These are phyloP conservation scores for Cyphellophora attinorum DNA, from an alignment of 2,329 filamentous ascomycete species.

Conservation along the genomic window DNA sequence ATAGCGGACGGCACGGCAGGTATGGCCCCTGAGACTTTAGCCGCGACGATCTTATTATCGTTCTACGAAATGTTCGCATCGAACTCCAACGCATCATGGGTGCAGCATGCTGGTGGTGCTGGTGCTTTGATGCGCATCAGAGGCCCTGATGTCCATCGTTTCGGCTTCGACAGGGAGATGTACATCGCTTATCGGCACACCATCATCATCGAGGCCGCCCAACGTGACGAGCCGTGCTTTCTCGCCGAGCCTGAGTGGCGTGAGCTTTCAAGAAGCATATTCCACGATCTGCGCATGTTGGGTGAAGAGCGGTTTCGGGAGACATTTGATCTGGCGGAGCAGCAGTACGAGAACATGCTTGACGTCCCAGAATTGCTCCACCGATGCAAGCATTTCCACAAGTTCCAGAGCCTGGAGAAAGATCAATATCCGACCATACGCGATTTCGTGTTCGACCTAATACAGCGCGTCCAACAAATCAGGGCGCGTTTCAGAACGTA, in stretches of 20 bases:
- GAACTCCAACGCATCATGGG: constrained; percentile 27
- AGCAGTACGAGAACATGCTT: constrained; percentile 15
- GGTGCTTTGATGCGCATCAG: constrained; percentile 25
- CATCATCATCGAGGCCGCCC: constrained; percentile 25
- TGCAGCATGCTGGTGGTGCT: constrained; percentile 27
- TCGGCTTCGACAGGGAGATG: constrained; percentile 25
- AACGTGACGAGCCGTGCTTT: constrained; percentile 25
- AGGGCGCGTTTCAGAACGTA: constrained; percentile 12
- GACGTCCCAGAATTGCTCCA: constrained; percentile 6
- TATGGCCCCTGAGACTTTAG: constrained; percentile 24
- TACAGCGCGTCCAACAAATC: neutral
- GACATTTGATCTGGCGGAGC: constrained; percentile 16
- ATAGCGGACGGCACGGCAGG: constrained; percentile 20
- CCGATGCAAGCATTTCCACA: neutral
- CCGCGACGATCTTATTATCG: constrained; percentile 25
- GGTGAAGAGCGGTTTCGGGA: constrained; percentile 9
- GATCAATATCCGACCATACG: neutral
- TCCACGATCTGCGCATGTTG: constrained; percentile 15
- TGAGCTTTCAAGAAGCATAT: constrained; percentile 21
- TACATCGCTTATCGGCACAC: constrained; percentile 27
- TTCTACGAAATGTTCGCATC: constrained; percentile 28
- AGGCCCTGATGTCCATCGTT: constrained; percentile 22
- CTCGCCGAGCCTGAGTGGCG: constrained; percentile 26
- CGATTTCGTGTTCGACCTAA: constrained; percentile 1
- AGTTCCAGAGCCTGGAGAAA: neutral